A percentile compares a stretch with the other conserved stretches of the same genome.
These are phyloP conservation scores for Lactifluus pinguis DNA, from an alignment of 768 basidiomycete species.

Conservation along the genomic window DNA sequence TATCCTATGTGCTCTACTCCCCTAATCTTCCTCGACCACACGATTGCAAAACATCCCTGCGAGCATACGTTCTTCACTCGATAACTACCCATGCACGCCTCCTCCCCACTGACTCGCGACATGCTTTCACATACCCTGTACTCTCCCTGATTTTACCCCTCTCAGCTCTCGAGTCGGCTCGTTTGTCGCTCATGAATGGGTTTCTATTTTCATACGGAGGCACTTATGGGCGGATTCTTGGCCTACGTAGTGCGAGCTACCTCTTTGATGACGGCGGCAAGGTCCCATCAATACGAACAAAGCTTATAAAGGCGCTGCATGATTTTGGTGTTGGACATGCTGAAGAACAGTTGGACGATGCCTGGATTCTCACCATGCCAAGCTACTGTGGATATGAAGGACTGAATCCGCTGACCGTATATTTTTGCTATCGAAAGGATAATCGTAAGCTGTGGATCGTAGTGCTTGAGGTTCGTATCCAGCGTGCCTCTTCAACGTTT, in stretches of 20 bases:
- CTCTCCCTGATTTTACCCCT: conserved; percentile 42
- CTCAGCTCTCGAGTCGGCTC: conserved; percentile 38
- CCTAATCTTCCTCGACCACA: not conserved
- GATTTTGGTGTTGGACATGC: conserved; percentile 23
- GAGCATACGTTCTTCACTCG: conserved; percentile 15
- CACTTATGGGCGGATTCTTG: conserved; percentile 32
- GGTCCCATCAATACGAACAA: conserved; percentile 29
- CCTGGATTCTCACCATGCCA: conserved; percentile 73
- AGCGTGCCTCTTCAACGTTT: not conserved
- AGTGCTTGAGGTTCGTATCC: conserved; percentile 46
- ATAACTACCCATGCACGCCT: not conserved
- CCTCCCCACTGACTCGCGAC: not conserved
- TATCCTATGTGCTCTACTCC: not conserved
- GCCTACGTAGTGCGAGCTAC: conserved; percentile 33
- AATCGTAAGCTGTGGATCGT: conserved; percentile 30
- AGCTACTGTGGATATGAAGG: conserved; percentile 57
- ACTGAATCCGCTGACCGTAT: conserved; percentile 63
- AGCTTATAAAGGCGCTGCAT: conserved; percentile 32
- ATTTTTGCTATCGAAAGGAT: conserved; percentile 45
- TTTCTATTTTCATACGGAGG: conserved; percentile 25
- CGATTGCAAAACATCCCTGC: conserved; percentile 42
- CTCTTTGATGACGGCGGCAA: conserved; percentile 17
- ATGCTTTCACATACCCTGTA: not conserved
- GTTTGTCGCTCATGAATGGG: conserved; percentile 32
- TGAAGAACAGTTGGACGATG: conserved; percentile 32